Conservation (phyloP, 2,329 filamentous ascomycete species). For the Endocalyx cinctus region DNA sequence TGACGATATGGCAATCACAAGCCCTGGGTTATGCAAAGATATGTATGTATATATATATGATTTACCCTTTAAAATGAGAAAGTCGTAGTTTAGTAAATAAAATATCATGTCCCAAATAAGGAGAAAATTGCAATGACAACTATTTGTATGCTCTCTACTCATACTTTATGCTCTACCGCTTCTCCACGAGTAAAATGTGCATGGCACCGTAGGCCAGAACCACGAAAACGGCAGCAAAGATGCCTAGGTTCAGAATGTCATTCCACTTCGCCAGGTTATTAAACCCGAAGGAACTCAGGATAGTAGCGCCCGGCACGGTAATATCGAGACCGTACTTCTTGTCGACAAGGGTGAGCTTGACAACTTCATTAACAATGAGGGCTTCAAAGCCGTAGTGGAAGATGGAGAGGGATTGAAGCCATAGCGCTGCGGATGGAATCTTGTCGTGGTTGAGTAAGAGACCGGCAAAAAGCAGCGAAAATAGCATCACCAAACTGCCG, state of each 20-base stretch:
- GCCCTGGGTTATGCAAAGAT: too few species aligned
- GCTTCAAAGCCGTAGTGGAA: conserved; percentile 98
- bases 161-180: conserved; percentile 49
- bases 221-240: conserved; percentile 80
- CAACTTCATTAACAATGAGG: conserved; percentile 94
- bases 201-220: conserved; percentile 86
- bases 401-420: conserved; percentile 91
- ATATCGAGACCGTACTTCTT: conserved; percentile 96
- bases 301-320: conserved; percentile 89
- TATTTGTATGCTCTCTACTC: conserved; percentile 3
- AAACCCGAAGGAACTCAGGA: conserved; percentile 92
- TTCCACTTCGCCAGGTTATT: conserved; percentile 80
- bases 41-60: too few species aligned
- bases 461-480: conserved; percentile 90
- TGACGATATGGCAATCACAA: too few species aligned
- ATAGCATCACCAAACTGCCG: conserved; percentile 94
- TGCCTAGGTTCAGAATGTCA: conserved; percentile 74
- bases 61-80: too few species aligned
- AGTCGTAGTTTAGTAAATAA: too few species aligned
- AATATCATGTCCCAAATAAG: too few species aligned
- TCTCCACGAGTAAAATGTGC: conserved; percentile 91
- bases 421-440: conserved; percentile 78
- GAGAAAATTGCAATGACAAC: too few species aligned
- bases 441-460: conserved; percentile 92
- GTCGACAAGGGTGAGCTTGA: conserved; percentile 82